Evolutionary conservation across 495 filamentous ascomycete genomes (phyloP), one percentile per base, ranked within the genome.

Genomic region (Poronia punctata): DNA sequence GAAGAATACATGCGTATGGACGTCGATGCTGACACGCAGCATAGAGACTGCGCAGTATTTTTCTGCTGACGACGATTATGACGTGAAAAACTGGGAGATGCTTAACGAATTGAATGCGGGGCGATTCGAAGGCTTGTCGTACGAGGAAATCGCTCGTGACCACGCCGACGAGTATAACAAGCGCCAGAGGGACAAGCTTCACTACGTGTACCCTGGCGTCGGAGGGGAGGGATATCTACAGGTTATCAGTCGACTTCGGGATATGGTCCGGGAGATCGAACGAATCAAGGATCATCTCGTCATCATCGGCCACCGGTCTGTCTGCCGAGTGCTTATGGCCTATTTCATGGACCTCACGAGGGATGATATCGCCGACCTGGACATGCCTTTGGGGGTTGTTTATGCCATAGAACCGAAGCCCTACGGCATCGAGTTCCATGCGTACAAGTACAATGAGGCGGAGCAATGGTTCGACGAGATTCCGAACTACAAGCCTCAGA

Each of bases 1-100:
- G 17, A 94, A 93, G 65, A 92, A 89, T 53, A 96, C 95, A 59
- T 98, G 92, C 60, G 85, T 98, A 17, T 98, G 92, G 92, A 95
- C 90, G 8, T 92, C 85, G 8, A 97, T 96, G 90, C 78, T 98
- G 50, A 81, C 84, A 51, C 81, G 92, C 32, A 84, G 83, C 35
- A 74, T 90, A 33, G 74, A 93, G 51, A 89, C 88, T 1, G 87
- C 84, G 0, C 75, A 88, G 38, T 78, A 81, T 54, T 98, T 97
- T 61, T 67, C 75, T 21, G 83, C 86, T 39, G 92, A 97, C 46
- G 92, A 98, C n/a, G 86, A 96, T 17, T 98, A 87, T 55, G 92
- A 97, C 48, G 78, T 90, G 53, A 98, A 98, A 68, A 80, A 93
- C 50, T 95, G 94, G 87, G 85, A 86, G 50, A 95, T 96, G 88